Conservation (phyloP, 352 stramenopile species). For the Phytopythium oedochilum region DNA sequence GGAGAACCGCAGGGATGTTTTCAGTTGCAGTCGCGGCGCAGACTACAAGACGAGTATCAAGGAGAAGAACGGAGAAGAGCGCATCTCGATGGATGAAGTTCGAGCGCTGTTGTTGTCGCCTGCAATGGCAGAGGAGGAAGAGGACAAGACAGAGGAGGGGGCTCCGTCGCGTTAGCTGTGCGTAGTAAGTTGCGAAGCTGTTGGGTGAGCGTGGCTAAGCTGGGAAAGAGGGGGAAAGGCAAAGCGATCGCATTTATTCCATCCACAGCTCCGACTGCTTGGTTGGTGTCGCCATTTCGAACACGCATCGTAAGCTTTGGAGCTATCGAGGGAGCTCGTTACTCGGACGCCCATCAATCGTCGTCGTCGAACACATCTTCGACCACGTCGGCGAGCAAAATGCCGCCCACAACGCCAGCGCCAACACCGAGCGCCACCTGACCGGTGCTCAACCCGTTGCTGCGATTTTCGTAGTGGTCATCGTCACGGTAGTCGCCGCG, state of each 20-base stretch:
- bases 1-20: too few relatives aligned
- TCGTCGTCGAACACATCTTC: conserved; percentile 48
- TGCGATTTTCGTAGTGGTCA: neutral
- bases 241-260: too few relatives aligned
- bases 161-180: too few relatives aligned
- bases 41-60: neutral
- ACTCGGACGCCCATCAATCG: too few relatives aligned
- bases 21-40: too few relatives aligned
- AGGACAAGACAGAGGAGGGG: neutral
- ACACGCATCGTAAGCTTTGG: too few relatives aligned
- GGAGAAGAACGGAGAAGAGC: neutral
- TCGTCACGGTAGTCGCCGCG: conserved; percentile 15
- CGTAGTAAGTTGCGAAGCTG: too few relatives aligned
- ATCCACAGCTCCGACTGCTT: too few relatives aligned
- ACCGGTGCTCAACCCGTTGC: conserved; percentile 23
- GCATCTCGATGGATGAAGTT: neutral
- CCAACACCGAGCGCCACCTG: conserved; percentile 68
- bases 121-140: neutral
- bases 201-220: too few relatives aligned
- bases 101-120: neutral
- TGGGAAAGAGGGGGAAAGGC: too few relatives aligned
- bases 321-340: too few relatives aligned
- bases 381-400: conserved; percentile 68
- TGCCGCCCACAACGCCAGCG: conserved; percentile 60
- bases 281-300: neutral